Percentiles rank a stretch among this genome's conserved stretches.
These are phyloP conservation scores for Aspergillus sp. DNA, from an alignment of 2,329 filamentous ascomycete species.

Conservation along the genomic window DNA sequence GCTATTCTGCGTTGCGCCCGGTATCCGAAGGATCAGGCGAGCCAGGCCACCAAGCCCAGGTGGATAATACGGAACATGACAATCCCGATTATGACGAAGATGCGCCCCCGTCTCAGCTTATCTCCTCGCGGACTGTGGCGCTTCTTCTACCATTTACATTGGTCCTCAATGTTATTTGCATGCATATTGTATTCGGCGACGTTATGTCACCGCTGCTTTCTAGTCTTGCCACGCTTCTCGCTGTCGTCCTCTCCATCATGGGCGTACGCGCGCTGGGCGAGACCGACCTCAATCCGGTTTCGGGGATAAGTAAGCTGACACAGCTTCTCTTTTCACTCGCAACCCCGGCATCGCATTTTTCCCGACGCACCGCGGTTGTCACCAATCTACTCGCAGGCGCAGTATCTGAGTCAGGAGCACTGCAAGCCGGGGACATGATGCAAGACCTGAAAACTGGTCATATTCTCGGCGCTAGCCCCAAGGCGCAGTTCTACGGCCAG, in stretches of 20 bases:
- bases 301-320: slow-evolving; percentile 90
- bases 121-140: slow-evolving; percentile 60
- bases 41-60: slow-evolving; percentile 4
- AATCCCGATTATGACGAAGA: slow-evolving; percentile 53
- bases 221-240: slow-evolving; percentile 70
- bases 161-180: slow-evolving; percentile 67
- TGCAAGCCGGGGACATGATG: slow-evolving; percentile 93
- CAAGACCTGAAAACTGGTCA: slow-evolving; percentile 97
- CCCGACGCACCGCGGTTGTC: slow-evolving; percentile 70
- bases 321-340: slow-evolving; percentile 91
- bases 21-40: slow-evolving; percentile 13
- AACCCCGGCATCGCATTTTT: slow-evolving; percentile 68
- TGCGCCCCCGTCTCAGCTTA: slow-evolving; percentile 72
- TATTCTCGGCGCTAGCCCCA: slow-evolving; percentile 80
- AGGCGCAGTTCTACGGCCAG: slow-evolving; percentile 94
- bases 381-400: slow-evolving; percentile 94
- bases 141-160: slow-evolving; percentile 71
- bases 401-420: slow-evolving; percentile 70
- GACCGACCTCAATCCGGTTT: slow-evolving; percentile 93
- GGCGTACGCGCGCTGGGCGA: slow-evolving; percentile 59
- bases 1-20: slow-evolving; percentile 21
- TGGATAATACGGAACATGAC: not conserved
- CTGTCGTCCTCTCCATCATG: slow-evolving; percentile 59
- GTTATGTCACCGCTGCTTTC: slow-evolving; percentile 72
- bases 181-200: slow-evolving; percentile 72